Evolutionary conservation across 768 basidiomycete genomes (phyloP), one percentile per base, ranked within the genome.

Genomic region (Panaeolus cyanescens): DNA sequence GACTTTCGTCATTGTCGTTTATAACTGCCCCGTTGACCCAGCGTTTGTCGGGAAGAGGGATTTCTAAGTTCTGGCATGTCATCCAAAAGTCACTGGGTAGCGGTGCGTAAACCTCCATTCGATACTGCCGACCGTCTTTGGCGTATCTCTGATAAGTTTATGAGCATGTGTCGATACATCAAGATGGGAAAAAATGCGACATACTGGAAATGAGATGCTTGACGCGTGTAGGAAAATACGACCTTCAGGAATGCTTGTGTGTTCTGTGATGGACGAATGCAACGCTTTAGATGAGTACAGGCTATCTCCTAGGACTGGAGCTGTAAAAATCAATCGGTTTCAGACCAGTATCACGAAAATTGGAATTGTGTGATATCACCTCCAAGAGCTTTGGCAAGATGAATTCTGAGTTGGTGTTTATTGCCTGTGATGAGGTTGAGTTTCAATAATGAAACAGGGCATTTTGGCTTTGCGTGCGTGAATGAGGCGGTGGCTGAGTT

Each of bases 331-430:
- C 55, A 56, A 54, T 42, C 10, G 55, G 36, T 62, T 42, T 53
- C 4, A 37, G 9, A 28, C 34, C 7, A 20, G 54, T 22, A 60
- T 59, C 19, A 12, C 59, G 13, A 25, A 3, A n/a, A 34, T 34
- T 55, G 54, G 56, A 32, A 20, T 40, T 34, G 17, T 20, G 40
- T 36, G 36, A 15, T 65, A 75, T 12, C 60, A 85, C 88, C 73
- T 55, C 79, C 76, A 56, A 89, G 69, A 59, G 74, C 74, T 54
- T 81, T 75, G 1, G 88, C 81, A 32, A 86, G 69, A 62, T 91
- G 89, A 13, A 89, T 75, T n/a, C 89, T 82, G 32, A 91, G 80
- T 65, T 91, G 89, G 60, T 91, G 89, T 69, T 90, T 90, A 58
- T 83, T 71, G 3, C 88, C 89, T 15, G 89, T 90, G 55, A 82